A percentile compares a stretch with the other conserved stretches of the same genome.
These are phyloP conservation scores for Botrytis sinoallii DNA, from an alignment of 2,329 filamentous ascomycete species.

Conservation along the genomic window DNA sequence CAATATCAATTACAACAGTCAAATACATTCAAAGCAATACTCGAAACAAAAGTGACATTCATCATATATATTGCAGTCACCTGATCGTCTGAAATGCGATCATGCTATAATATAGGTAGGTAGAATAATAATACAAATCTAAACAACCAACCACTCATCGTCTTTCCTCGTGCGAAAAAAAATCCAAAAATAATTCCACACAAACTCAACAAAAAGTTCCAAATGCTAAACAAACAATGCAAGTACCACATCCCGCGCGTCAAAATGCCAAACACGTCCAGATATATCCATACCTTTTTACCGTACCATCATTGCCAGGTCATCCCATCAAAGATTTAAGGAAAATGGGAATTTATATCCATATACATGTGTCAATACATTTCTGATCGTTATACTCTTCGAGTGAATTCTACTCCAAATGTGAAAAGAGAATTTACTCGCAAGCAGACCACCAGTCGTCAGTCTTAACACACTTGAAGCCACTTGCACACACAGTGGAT, in stretches of 20 bases:
- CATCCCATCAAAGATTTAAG: neutral
- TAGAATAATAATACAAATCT: neutral
- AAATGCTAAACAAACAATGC: neutral
- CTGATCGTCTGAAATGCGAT: constrained; percentile 2
- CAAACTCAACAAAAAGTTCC: neutral
- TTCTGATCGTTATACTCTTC: neutral
- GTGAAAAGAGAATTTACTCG: constrained; percentile 6
- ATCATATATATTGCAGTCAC: neutral
- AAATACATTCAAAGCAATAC: neutral
- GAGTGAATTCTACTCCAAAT: neutral
- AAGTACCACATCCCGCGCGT: neutral
- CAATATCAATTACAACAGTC: too few relatives aligned
- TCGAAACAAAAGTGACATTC: neutral
- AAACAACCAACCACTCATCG: neutral
- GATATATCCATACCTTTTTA: neutral
- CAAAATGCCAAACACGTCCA: neutral
- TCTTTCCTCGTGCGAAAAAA: neutral
- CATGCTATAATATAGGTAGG: neutral
- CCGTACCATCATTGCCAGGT: neutral
- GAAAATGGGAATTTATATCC: neutral
- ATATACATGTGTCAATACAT: neutral
- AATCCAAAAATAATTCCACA: neutral
- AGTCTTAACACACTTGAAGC: constrained; percentile 23
- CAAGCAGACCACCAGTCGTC: constrained; percentile 23
- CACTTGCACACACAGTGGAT: constrained; percentile 22